These are phyloP conservation scores for Phytopythium litorale DNA, from an alignment of 352 stramenopile genomes.

Conservation along the genomic window DNA sequence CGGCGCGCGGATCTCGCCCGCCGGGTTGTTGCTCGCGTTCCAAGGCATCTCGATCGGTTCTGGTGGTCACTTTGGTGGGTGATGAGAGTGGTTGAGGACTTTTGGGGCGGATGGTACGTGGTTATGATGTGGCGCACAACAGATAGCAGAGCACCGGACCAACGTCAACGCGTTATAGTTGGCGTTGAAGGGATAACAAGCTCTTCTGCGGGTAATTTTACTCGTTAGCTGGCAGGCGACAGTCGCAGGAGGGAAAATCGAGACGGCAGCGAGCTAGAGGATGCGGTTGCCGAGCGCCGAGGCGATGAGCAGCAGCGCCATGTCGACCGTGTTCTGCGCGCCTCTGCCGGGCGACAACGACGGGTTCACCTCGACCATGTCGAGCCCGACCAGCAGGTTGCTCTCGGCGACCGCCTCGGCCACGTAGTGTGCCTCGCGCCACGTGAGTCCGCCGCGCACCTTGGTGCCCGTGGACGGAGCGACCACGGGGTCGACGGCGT, in stretches of 20 bases:
- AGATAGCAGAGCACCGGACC: background rate
- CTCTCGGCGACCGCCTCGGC: slow-evolving; percentile 91
- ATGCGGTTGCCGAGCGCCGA: slow-evolving; percentile 93
- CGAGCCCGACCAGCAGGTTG: slow-evolving; percentile 83
- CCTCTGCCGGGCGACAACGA: slow-evolving; percentile 84
- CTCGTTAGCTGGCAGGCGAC: background rate
- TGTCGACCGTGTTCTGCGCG: slow-evolving; percentile 91
- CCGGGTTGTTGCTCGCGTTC: slow-evolving; percentile 85
- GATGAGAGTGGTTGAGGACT: background rate
- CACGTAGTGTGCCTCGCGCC: slow-evolving; percentile 96
- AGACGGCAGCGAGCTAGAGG: slow-evolving; percentile 37
- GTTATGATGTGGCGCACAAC: background rate
- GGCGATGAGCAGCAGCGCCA: slow-evolving; percentile 91
- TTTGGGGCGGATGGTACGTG: background rate
- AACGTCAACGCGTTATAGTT: background rate
- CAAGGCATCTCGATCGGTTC: slow-evolving; percentile 53
- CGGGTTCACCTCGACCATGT: slow-evolving; percentile 97
- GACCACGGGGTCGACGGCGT: slow-evolving; percentile 94
- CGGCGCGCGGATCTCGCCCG: slow-evolving; percentile 71
- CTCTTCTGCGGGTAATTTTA: background rate
- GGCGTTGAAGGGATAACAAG: background rate
- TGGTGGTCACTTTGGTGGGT: background rate
- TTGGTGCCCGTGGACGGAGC: slow-evolving; percentile 95
- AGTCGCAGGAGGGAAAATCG: background rate
- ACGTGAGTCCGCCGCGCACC: slow-evolving; percentile 95